phyloP scores from a whole-genome alignment of 352 stramenopile species.

The Phytophthora foliorum region DNA sequence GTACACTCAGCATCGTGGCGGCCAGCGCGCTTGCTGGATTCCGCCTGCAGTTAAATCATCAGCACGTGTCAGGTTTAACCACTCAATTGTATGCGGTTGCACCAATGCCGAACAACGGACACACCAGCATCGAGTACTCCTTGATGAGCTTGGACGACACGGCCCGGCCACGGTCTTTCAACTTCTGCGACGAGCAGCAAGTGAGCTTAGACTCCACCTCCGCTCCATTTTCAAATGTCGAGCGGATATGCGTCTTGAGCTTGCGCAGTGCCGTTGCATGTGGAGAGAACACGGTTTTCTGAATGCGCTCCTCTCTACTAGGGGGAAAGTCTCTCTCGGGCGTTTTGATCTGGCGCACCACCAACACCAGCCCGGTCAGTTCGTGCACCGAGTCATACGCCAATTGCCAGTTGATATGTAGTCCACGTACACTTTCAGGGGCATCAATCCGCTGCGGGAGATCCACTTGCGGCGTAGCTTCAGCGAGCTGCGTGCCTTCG shows the following conservation, averaged over 20 bases:
- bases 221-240: slow-evolving; percentile 58
- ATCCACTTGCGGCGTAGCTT: slow-evolving; percentile 80
- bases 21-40: slow-evolving; percentile 87
- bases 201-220: slow-evolving; percentile 57
- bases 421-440: slow-evolving; percentile 56
- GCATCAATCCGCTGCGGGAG: slow-evolving; percentile 82
- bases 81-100: no score
- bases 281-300: slow-evolving; percentile 77
- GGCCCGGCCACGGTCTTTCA: slow-evolving; percentile 68
- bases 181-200: slow-evolving; percentile 70
- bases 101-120: background rate
- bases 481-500: slow-evolving; percentile 82
- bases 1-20: slow-evolving; percentile 86
- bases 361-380: slow-evolving; percentile 2
- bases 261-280: slow-evolving; percentile 66
- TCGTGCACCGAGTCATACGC: background rate
- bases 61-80: no score
- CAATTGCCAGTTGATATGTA: background rate
- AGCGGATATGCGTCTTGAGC: slow-evolving; percentile 52
- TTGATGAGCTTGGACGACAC: slow-evolving; percentile 84
- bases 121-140: slow-evolving; percentile 79
- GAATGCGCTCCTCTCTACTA: slow-evolving; percentile 74
- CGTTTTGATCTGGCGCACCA: slow-evolving; percentile 73
- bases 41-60: slow-evolving; percentile 38
- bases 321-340: slow-evolving; percentile 54